Conservation (phyloP, 192 early-diverging fungal genomes). For the Mortierella antarctica region DNA sequence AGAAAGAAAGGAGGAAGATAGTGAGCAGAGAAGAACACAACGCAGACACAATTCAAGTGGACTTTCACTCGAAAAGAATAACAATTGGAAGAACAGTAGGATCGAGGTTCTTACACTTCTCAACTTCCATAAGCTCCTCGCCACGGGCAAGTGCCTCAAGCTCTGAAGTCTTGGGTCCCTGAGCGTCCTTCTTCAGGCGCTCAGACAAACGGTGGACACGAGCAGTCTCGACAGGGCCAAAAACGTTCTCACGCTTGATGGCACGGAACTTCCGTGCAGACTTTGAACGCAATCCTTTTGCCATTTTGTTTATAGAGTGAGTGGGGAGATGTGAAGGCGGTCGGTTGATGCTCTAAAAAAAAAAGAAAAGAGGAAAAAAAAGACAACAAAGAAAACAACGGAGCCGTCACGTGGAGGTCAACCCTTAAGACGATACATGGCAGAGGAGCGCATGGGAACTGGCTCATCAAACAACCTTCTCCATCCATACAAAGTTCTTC, state of each 20-base stretch:
- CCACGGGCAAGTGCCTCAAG: conserved; percentile 49
- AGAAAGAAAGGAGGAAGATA: background rate
- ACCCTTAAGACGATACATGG: too few species aligned
- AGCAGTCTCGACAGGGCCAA: conserved; percentile 64
- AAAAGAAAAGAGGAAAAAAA: background rate
- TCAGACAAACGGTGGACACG: conserved; percentile 58
- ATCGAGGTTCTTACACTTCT: conserved; percentile 31
- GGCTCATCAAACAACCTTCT: too few species aligned
- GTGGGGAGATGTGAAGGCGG: background rate
- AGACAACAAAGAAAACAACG: background rate
- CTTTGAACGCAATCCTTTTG: conserved; percentile 60
- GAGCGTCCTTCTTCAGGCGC: conserved; percentile 50
- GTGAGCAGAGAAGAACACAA: background rate
- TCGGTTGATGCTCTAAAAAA: background rate
- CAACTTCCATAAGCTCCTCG: conserved; percentile 51
- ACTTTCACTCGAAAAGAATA: background rate
- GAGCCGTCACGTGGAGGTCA: too few species aligned
- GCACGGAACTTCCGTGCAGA: conserved; percentile 64
- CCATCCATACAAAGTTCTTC: too few species aligned
- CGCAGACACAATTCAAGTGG: background rate
- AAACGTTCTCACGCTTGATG: conserved; percentile 67
- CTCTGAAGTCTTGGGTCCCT: conserved; percentile 52
- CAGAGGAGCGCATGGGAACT: too few species aligned
- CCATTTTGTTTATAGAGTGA: conserved; percentile 44
- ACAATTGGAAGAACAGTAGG: background rate